A percentile compares a stretch with the other conserved stretches of the same genome.
These are phyloP conservation scores for Hypoxylon lienhwacheense DNA, from an alignment of 495 filamentous ascomycete species.

Conservation along the genomic window DNA sequence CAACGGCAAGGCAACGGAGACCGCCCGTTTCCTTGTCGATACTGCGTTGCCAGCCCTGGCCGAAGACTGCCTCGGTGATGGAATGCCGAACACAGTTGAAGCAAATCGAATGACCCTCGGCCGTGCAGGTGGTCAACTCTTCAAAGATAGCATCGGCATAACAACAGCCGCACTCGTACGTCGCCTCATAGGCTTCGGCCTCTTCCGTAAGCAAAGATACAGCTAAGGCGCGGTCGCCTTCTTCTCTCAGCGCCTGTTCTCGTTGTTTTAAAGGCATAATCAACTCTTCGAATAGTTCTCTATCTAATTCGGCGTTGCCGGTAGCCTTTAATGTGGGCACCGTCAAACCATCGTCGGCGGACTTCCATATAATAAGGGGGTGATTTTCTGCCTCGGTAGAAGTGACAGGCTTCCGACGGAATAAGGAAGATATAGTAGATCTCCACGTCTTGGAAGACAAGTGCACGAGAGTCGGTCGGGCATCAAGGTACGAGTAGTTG, in stretches of 20 bases:
- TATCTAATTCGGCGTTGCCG: slow-evolving; percentile 75
- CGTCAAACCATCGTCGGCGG: slow-evolving; percentile 49
- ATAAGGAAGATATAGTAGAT: slow-evolving; percentile 71
- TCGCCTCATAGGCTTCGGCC: slow-evolving; percentile 66
- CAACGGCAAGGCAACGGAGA: slow-evolving; percentile 78
- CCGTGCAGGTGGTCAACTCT: slow-evolving; percentile 73
- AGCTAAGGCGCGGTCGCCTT: slow-evolving; percentile 65
- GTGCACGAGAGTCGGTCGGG: slow-evolving; percentile 71
- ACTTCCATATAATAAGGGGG: slow-evolving; percentile 67
- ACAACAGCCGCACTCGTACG: slow-evolving; percentile 92
- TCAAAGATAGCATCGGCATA: slow-evolving; percentile 78
- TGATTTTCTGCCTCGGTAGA: slow-evolving; percentile 55
- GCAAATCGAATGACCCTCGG: slow-evolving; percentile 79
- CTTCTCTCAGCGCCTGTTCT: slow-evolving; percentile 59
- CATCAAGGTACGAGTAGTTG: slow-evolving; percentile 84
- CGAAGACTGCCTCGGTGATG: slow-evolving; percentile 82
- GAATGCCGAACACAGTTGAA: slow-evolving; percentile 78
- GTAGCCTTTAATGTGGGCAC: slow-evolving; percentile 68
- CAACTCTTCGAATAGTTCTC: slow-evolving; percentile 70
- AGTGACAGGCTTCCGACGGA: slow-evolving; percentile 65
- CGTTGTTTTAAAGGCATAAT: slow-evolving; percentile 64
- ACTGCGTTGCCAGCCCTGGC: slow-evolving; percentile 85
- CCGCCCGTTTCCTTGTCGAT: slow-evolving; percentile 70
- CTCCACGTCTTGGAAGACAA: slow-evolving; percentile 83
- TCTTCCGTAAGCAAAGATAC: slow-evolving; percentile 70